Conservation (phyloP, 2,329 filamentous ascomycete species). For the Scedosporium apiospermum region DNA sequence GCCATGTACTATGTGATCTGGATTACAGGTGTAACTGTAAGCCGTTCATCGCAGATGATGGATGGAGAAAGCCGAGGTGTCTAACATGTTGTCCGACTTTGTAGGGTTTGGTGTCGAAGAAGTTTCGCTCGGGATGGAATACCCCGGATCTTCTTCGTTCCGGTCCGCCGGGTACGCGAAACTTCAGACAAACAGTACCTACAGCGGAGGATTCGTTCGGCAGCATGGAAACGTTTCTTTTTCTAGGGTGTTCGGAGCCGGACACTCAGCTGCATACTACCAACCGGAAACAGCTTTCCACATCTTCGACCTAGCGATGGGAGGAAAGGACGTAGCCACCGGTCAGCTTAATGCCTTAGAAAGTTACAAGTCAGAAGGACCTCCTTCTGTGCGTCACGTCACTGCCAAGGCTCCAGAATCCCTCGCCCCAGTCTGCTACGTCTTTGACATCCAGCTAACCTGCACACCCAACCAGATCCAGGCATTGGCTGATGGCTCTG, state of each 20-base stretch:
- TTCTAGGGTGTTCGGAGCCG: slow-evolving; percentile 55
- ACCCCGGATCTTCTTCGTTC: slow-evolving; percentile 28
- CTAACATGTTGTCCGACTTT: not conserved
- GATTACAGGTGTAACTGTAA: slow-evolving; percentile 56
- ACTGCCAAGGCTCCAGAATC: not conserved
- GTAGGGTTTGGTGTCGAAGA: not conserved
- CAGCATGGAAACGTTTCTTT: slow-evolving; percentile 70
- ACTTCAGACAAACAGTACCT: slow-evolving; percentile 57
- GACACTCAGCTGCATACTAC: slow-evolving; percentile 52
- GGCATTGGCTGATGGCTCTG: not conserved
- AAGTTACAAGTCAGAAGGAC: slow-evolving; percentile 13
- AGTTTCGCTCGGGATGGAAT: slow-evolving; percentile 38
- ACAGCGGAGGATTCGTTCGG: slow-evolving; percentile 62
- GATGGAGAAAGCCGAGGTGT: not conserved
- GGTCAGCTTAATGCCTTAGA: slow-evolving; percentile 42
- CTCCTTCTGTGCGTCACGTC: not conserved
- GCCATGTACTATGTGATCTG: slow-evolving; percentile 60
- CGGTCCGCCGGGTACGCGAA: slow-evolving; percentile 57
- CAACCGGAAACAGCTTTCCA: slow-evolving; percentile 51
- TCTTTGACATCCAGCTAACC: not conserved
- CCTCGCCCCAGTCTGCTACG: not conserved
- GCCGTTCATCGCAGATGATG: slow-evolving; percentile 13
- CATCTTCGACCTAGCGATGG: slow-evolving; percentile 51
- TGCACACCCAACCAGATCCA: slow-evolving; percentile 1
- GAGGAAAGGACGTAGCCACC: slow-evolving; percentile 43